Evolutionary conservation across 352 stramenopile genomes (phyloP).

Genomic region (Phytopythium sindhum): DNA sequence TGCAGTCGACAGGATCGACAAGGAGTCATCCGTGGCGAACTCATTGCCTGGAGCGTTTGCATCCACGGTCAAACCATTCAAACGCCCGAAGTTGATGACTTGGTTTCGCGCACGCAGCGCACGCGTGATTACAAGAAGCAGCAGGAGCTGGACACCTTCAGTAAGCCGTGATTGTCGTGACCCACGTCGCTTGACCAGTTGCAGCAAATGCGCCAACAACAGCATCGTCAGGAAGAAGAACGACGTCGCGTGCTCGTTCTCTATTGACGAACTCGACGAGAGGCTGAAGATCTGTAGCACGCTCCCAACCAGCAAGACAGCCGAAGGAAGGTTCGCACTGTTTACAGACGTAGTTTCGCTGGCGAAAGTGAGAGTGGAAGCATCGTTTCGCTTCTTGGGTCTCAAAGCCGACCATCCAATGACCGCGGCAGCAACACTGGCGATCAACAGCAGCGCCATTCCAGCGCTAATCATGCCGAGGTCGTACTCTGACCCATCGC

Average conservation of each 20-base stretch:
- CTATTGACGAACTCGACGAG: conserved; percentile 82
- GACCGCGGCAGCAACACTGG: conserved; percentile 12
- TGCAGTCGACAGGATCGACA: conserved; percentile 77
- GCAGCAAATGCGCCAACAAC: conserved; percentile 17
- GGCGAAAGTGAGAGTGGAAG: background rate
- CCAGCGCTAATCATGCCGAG: conserved; percentile 29
- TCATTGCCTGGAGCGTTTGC: conserved; percentile 49
- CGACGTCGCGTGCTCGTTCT: conserved; percentile 85
- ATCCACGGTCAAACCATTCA: conserved; percentile 61
- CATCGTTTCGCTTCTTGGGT: background rate
- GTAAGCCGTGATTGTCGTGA: background rate
- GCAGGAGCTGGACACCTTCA: conserved; percentile 14
- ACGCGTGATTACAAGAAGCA: conserved; percentile 46
- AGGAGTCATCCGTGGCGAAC: conserved; percentile 72
- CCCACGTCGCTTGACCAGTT: background rate
- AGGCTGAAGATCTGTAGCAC: conserved; percentile 57
- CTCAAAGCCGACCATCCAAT: conserved; percentile 5
- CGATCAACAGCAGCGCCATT: conserved; percentile 32
- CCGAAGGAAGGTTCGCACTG: background rate
- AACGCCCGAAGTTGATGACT: conserved; percentile 84
- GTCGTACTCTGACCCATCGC: conserved; percentile 81
- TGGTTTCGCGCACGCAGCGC: conserved; percentile 75
- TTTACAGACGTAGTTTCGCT: background rate
- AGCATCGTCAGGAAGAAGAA: conserved; percentile 73
- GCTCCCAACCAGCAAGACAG: conserved; percentile 11